Evolutionary conservation across 345 rosid genomes (phyloP).

Genomic region (Gossypium stocksii): DNA sequence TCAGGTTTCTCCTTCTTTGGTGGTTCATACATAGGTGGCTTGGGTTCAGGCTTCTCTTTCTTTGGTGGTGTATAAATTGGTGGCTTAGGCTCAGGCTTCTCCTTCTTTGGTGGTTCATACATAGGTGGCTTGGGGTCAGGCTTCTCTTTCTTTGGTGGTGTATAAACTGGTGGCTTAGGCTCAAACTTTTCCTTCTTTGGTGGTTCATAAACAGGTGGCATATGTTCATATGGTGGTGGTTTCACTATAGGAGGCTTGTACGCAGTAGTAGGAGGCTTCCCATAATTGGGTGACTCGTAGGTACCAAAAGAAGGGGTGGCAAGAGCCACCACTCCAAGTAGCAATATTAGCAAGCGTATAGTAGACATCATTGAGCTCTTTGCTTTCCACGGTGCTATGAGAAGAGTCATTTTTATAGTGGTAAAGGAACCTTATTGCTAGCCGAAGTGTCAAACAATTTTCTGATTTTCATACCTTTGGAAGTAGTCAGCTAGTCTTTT

Average conservation of each 20-base stretch:
- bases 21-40: slow-evolving; percentile 1
- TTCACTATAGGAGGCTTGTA: slow-evolving; percentile 10
- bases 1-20: neutral
- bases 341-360: slow-evolving; percentile 16
- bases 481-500: neutral
- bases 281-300: neutral
- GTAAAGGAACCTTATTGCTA: neutral
- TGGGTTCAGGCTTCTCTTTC: too few relatives aligned
- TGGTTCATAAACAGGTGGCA: neutral
- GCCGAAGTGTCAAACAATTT: neutral
- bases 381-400: neutral
- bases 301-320: slow-evolving; percentile 20
- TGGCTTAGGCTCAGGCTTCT: neutral
- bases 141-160: neutral
- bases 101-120: neutral
- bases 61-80: neutral
- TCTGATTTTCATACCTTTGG: neutral
- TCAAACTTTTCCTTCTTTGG: neutral
- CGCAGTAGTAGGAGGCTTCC: neutral
- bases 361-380: slow-evolving; percentile 20
- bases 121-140: neutral
- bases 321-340: slow-evolving; percentile 24
- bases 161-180: neutral
- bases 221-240: slow-evolving; percentile 9
- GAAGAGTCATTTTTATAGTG: slow-evolving; percentile 12